Evolutionary conservation across 441 rosid species (phyloP), one percentile per base, ranked within the genome.

Genomic region (Jatropha podagrica): DNA sequence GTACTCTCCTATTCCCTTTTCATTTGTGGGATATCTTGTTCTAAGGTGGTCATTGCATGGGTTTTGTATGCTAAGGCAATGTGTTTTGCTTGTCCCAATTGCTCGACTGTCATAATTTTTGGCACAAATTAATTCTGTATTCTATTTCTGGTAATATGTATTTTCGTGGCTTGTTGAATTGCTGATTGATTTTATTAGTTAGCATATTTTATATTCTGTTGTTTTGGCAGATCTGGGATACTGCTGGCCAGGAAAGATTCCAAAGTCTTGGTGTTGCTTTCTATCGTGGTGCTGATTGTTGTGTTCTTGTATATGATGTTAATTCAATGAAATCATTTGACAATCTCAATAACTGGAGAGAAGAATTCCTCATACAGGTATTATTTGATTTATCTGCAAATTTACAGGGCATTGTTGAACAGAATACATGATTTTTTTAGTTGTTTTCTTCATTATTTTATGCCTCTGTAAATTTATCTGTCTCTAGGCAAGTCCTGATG

Each of bases 311-410:
- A 26, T 83, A 92, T 80, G 97, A 94, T 86, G 95, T 92, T 65
- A 93, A 93, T 82, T 93, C 91, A 37, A 81, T 87, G 93, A 94
- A 91, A 83, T 93, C 97, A 23, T 93, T 93, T 63, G 97, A 93
- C 52, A 86, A 88, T 79, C 98, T 93, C 62, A 90, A 93, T 76
- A 88, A 92, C 69, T 93, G 97, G 97, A 83, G 97, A 51, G 98
- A 93, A 83, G 97, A 92, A 84, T 94, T 94, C 81, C 89, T 94
- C 71, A 88, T 90, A 80, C 98, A 94, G 94, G 97, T 90, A 82
- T 38, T 37, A 1, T 32, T 75, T 54, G 59, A 54, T 37, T 4
- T 37, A 15, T 41, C 49, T 69, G 11, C 46, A 46, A 55, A 20
- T 20, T 63, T 51, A 8, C 32, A 14, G 13, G 44, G 52, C 15